Percentiles rank a stretch among this genome's conserved stretches.
phyloP scores from a whole-genome alignment of 2,329 filamentous ascomycete species.

The Alternaria ethzedia region DNA sequence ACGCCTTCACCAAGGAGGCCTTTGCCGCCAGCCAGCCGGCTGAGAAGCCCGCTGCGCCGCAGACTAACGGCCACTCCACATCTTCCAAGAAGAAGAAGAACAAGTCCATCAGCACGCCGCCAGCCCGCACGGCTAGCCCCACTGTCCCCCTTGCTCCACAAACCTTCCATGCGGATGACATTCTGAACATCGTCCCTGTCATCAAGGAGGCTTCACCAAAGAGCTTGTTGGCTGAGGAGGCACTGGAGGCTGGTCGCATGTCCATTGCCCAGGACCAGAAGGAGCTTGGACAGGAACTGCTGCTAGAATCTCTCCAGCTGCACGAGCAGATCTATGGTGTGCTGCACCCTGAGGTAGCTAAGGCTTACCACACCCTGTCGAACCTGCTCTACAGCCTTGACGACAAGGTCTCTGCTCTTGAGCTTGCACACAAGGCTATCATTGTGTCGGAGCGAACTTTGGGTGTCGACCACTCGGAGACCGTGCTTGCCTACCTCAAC shows the following conservation, averaged over 20 bases:
- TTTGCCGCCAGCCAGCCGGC: constrained; percentile 24
- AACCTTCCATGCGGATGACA: constrained; percentile 83
- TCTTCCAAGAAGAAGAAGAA: constrained; percentile 60
- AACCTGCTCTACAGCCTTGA: constrained; percentile 98
- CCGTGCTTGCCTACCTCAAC: constrained; percentile 94
- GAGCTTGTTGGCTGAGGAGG: constrained; percentile 91
- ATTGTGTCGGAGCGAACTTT: constrained; percentile 95
- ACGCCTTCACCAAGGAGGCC: constrained; percentile 64
- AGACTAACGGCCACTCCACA: constrained; percentile 48
- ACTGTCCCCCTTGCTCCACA: constrained; percentile 55
- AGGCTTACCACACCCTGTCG: constrained; percentile 92
- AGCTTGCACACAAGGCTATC: constrained; percentile 94
- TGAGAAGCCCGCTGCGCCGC: constrained; percentile 27
- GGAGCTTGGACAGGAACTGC: constrained; percentile 92
- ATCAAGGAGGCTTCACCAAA: constrained; percentile 93
- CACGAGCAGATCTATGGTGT: constrained; percentile 99
- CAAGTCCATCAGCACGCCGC: constrained; percentile 57
- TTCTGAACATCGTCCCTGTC: constrained; percentile 91
- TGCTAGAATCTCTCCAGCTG: constrained; percentile 92
- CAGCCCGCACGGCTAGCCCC: constrained; percentile 52
- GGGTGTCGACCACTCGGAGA: constrained; percentile 91
- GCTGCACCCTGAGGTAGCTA: constrained; percentile 92
- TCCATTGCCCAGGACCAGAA: constrained; percentile 95
- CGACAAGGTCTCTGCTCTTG: constrained; percentile 93
- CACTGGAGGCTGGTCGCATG: constrained; percentile 91